Evolutionary conservation across 805 yeast species (phyloP).

Genomic region (Pichia rugopelliculosa): DNA sequence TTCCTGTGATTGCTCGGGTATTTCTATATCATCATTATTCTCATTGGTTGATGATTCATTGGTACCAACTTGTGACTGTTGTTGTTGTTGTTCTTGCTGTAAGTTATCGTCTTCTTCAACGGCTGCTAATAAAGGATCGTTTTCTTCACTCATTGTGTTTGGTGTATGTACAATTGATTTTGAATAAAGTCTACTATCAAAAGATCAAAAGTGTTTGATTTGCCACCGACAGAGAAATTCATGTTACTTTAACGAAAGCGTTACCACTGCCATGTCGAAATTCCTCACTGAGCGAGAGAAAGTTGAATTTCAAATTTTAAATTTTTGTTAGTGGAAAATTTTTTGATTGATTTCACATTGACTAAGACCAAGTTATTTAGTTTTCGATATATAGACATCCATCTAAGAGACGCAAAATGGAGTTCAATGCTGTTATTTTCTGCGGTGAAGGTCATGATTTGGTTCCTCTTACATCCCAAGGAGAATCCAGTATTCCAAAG

Average conservation of each 20-base stretch:
- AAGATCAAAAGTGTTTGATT: not conserved
- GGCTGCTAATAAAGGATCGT: conserved; percentile 73
- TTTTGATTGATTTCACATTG: too few relatives aligned
- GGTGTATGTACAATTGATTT: too few relatives aligned
- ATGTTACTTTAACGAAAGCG: too few relatives aligned
- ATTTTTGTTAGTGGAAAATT: too few relatives aligned
- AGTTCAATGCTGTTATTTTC: conserved; percentile 82
- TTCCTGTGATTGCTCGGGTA: not conserved
- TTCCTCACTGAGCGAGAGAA: too few relatives aligned
- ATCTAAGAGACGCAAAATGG: conserved; percentile 46
- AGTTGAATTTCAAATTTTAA: too few relatives aligned
- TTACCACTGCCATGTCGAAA: too few relatives aligned
- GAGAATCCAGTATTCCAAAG: conserved; percentile 65
- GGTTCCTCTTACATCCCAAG: conserved; percentile 59
- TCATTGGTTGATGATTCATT: conserved; percentile 5
- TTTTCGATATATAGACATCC: too few relatives aligned
- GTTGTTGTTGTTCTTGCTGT: not conserved
- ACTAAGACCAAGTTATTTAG: too few relatives aligned
- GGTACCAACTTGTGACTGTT: not conserved
- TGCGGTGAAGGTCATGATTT: conserved; percentile 80
- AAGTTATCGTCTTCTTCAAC: conserved; percentile 35
- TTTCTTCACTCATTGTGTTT: conserved; percentile 41
- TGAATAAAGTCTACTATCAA: too few relatives aligned
- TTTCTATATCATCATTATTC: conserved; percentile 9
- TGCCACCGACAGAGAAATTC: conserved; percentile 3